Base-by-base conservation (phyloP, 805 yeast species). In the Schwanniomyces polymorphus region DNA sequence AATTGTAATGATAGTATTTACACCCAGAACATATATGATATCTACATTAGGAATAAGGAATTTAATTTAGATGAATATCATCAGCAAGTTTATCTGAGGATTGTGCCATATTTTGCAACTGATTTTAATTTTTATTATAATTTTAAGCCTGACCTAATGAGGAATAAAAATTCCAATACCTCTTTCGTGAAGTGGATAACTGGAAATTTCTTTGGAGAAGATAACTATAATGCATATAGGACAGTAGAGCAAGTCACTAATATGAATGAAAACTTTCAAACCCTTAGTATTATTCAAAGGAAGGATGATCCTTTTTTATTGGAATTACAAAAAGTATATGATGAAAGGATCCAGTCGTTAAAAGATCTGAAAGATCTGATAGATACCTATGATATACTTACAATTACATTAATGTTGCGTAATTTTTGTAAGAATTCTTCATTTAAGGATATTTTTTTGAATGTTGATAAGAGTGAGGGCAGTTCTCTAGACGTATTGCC, bases 121-220 rank as follows among this genome's bases (percentile, higher is more conserved):
- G 56, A 58, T 17, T 59, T 56, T 46, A 58, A 60, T 40, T 54
- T 59, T 21, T 52, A 47, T 43, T 57, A 55, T 44, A 46, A 46
- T 7, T 55, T 53, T 31, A 52, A 53, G 10, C 56, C 57, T 8
- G 68, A 64, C 47, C 49, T 67, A 21, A 45, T 59, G 27, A 49
- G 53, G 12, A 37, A 47, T 21, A 52, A 59, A 31, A 54, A 62
- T 25, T 56, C 54, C 45, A 64, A 54, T 46, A 52, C 51, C 16
- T 64, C 72, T 2, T 67, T 69, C 39, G 55, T 67, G 45, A 61
- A 59, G 39, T 69, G 75, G 75, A 28, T 65, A 11, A 59, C 65
- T 2, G 56, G 56, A 7, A 60, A 55, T 42, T 44, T 56, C 33
- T 59, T 61, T 39, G 54, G 54, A 23, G 57, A 58, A 27, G 59